Conservation (phyloP, 345 rosid genomes). For the Salix caprea region DNA sequence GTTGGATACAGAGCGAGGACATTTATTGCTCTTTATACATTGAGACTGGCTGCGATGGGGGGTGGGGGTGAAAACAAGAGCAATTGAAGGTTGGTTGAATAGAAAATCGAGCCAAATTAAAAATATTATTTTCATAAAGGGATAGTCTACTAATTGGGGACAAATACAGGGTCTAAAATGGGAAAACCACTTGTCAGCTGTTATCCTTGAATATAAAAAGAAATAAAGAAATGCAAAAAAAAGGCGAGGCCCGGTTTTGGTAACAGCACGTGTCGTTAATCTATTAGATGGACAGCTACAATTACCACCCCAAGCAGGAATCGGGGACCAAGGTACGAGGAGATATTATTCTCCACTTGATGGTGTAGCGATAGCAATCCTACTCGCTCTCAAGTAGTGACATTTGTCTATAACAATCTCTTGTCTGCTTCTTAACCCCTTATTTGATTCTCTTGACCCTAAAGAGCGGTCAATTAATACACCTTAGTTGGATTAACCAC, state of each 20-base stretch:
- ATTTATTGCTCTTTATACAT: too few species aligned
- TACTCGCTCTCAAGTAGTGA: constrained; percentile 1
- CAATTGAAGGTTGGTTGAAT: too few species aligned
- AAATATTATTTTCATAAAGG: not conserved
- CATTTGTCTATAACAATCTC: constrained; percentile 3
- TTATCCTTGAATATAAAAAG: not conserved
- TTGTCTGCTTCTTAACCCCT: not conserved
- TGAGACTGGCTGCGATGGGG: too few species aligned
- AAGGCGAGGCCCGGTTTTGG: not conserved
- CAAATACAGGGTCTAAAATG: not conserved
- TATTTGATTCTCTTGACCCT: not conserved
- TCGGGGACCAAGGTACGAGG: constrained; percentile 23
- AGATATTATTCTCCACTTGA: not conserved
- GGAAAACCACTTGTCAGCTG: not conserved
- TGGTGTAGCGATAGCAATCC: rapidly evolving
- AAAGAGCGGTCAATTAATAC: not conserved
- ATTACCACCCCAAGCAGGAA: constrained; percentile 11
- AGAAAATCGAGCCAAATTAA: too few species aligned
- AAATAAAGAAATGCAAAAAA: not conserved
- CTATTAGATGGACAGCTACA: constrained; percentile 10
- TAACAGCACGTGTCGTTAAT: constrained; percentile 16
- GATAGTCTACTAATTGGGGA: not conserved
- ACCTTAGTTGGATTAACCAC: not conserved
- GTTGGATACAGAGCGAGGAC: too few species aligned
- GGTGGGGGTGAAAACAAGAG: too few species aligned